Evolutionary conservation across 1,139 yeast species (phyloP), one percentile per base, ranked within the genome.

Genomic region (Arxiozyma slooffiae): DNA sequence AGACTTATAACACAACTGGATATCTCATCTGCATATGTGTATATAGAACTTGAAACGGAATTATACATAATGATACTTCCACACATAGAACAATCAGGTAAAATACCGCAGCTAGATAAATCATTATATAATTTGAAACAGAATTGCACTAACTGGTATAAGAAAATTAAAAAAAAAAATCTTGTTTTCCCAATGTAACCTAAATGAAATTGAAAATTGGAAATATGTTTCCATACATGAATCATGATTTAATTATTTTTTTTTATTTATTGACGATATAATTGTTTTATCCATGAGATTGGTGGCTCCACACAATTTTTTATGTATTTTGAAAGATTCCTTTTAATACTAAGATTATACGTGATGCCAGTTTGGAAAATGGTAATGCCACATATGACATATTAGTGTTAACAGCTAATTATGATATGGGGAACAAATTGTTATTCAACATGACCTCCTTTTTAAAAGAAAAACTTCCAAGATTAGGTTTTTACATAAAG

Each of bases 41-140:
- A 30, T 6, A n/a, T n/a, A 14, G 16, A 30, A 3, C 6, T 30
- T 4, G 36, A 30, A 30, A n/a, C 11, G 2, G 36, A 30, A 11
- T 6, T 30, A 11, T 30, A 30, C n/a, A 30, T 30, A 11, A 30
- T 4, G 14, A 14, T 4, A 4, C 36, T 14, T 14, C 36, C 36
- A 2, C 36, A 30, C 14, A 30, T 30, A n/a, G 7, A 6, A 14
- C n/a, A 14, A 14, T 4, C 16, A 1, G 48, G 47, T 16, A 55
- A 53, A 43, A 53, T 50, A 18, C 14, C 50, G 37, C 36, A 17
- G 38, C 42, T 50, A 18, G 38, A 47, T 1, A 53, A 53, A 23
- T 52, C 53, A 18, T 26, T 52, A 16, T 50, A 52, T 38, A 55
- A 53, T 1, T 23, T 54, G 18, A 52, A 53, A 50, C 57, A 53